Evolutionary conservation across 768 basidiomycete species (phyloP), one percentile per base, ranked within the genome.

Genomic region (Dacryopinax spathularia): DNA sequence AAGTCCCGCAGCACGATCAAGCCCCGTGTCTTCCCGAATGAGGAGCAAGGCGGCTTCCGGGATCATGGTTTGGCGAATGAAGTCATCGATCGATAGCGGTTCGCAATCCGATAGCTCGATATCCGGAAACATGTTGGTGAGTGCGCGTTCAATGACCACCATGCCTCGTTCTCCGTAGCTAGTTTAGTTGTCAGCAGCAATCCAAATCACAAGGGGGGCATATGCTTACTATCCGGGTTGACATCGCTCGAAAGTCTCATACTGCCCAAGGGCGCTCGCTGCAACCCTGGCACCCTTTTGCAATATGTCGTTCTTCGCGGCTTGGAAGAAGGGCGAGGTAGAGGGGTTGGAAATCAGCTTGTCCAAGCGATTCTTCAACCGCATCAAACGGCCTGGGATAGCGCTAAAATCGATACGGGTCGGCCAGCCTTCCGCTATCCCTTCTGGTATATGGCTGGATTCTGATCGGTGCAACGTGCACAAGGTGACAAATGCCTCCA

Each of bases 161-260:
- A 86, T 88, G 12, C 91, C 91, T 35, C 84, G 79, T 71, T 91
- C 89, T 39, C 91, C 91, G 67, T 94, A 95, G 72, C 91, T 95
- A 64, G 22, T 18, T 13, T 7, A 25, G 29, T 60, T 27, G 27
- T 61, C 56, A 18, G 13, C 48, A 6, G 16, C n/a, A n/a, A 20
- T 43, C 20, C 33, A 60, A 12, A 33, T 34, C 27, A 31, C 34
- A 13, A 1, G 27, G 2, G 22, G 41, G 10, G 7, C 33, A 27
- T 41, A 27, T 9, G 81, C 90, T 75, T 70, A 95, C 91, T 93
- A 95, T 75, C 92, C 91, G 29, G 91, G 90, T 69, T 91, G 88
- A 2, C 84, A 83, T 74, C 84, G 87, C 68, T 89, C 82, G 68
- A 94, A 94, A 67, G 77, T 88, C 18, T 81, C 79, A 68, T 86